phyloP scores from a whole-genome alignment of 2,329 filamentous ascomycete species.

The Apiospora phragmitis region DNA sequence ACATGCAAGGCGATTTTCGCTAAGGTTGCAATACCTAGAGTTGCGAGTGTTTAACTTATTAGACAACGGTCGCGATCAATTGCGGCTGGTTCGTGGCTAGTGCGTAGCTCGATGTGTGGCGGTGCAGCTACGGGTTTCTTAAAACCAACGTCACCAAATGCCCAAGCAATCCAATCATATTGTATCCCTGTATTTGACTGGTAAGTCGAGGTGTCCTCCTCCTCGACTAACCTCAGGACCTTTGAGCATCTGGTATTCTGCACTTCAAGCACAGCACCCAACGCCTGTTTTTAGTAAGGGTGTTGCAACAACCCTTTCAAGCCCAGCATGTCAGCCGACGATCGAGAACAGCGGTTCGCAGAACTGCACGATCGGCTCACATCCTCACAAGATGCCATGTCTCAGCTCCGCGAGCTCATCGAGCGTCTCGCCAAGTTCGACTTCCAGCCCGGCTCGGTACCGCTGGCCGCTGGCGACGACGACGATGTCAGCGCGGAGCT shows the following conservation, averaged over 20 bases:
- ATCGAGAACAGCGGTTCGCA: slow-evolving; percentile 47
- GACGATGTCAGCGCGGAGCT: slow-evolving; percentile 68
- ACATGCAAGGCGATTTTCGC: slow-evolving; percentile 1
- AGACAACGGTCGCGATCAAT: background rate
- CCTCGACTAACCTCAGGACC: background rate
- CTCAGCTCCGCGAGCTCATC: slow-evolving; percentile 60
- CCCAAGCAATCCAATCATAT: background rate
- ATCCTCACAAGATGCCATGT: slow-evolving; percentile 61
- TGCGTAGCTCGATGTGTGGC: background rate
- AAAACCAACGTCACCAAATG: slow-evolving; percentile 6
- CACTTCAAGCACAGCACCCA: background rate
- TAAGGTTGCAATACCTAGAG: background rate
- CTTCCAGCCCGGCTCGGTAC: slow-evolving; percentile 59
- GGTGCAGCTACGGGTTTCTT: background rate
- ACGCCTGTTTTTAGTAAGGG: background rate
- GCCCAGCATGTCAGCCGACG: background rate
- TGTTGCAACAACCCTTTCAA: background rate
- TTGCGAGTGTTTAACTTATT: background rate
- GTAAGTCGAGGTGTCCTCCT: slow-evolving; percentile 7
- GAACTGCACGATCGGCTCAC: slow-evolving; percentile 61
- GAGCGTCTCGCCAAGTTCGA: slow-evolving; percentile 57
- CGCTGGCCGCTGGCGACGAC: slow-evolving; percentile 49
- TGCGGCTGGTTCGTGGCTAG: background rate
- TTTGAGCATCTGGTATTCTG: background rate
- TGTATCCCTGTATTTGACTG: background rate